phyloP scores from a whole-genome alignment of 2,329 filamentous ascomycete species.

The Geosmithia putterillii region DNA sequence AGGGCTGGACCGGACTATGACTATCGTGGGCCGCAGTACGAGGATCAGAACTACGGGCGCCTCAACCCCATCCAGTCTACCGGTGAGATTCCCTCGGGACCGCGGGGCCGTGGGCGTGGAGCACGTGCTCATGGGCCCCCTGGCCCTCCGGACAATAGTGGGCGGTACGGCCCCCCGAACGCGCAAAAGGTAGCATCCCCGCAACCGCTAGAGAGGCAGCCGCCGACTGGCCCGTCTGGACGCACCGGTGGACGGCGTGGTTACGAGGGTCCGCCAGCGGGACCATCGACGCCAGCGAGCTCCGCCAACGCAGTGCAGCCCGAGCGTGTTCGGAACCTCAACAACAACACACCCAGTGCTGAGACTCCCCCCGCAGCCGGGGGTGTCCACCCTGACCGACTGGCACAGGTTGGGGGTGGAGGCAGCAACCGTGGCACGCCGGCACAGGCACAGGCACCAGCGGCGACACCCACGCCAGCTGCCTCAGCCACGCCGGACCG shows the following conservation, averaged over 20 bases:
- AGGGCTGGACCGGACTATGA: conserved; percentile 28
- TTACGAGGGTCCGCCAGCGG: conserved; percentile 18
- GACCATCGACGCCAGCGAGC: conserved; percentile 13
- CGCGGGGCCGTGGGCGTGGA: conserved; percentile 36
- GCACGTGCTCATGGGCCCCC: conserved; percentile 9
- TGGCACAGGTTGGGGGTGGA: conserved; percentile 29
- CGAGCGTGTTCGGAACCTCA: conserved; percentile 29
- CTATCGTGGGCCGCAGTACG: conserved; percentile 36
- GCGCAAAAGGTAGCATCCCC: conserved; percentile 26
- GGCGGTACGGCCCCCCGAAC: conserved; percentile 19
- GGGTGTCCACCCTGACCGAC: conserved; percentile 37
- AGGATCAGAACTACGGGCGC: conserved; percentile 52
- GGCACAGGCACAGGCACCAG: conserved; percentile 16
- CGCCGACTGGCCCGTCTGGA: conserved; percentile 3
- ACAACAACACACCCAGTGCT: conserved; percentile 3
- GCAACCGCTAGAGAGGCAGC: conserved; percentile 11
- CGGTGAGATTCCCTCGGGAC: conserved; percentile 39
- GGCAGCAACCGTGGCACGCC: conserved; percentile 5
- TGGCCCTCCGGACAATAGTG: conserved; percentile 20
- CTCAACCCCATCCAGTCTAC: conserved; percentile 39
- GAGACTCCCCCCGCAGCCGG: conserved; percentile 4
- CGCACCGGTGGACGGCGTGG: conserved; percentile 14
- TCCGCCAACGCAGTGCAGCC: conserved; percentile 18
- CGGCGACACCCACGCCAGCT: not conserved
- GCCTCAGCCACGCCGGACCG: not conserved